Evolutionary conservation across 139 green algal genomes (phyloP).

Genomic region (Chlamydomonas urium): DNA sequence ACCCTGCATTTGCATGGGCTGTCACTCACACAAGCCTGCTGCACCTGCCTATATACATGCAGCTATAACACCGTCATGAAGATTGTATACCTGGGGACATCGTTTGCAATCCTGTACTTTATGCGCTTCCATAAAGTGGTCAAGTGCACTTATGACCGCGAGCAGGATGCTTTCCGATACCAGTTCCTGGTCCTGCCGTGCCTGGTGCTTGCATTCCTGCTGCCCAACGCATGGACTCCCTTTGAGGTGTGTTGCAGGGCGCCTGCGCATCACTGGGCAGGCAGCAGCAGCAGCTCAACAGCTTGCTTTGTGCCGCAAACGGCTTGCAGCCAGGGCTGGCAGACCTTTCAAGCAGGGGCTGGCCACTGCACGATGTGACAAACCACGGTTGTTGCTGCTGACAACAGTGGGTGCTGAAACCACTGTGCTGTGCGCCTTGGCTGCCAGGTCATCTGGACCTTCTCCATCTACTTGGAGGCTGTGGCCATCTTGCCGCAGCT

Average conservation of each 20-base stretch:
- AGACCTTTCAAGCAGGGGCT: no score
- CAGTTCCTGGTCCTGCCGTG: conserved; percentile 80
- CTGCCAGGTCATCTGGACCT: conserved; percentile 97
- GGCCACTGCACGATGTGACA: no score
- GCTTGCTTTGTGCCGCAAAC: no score
- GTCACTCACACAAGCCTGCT: no score
- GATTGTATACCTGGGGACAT: conserved; percentile 84
- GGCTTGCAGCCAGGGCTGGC: no score
- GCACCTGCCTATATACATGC: no score
- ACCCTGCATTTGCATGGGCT: no score
- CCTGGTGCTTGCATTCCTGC: conserved; percentile 68
- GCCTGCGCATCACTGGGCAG: no score
- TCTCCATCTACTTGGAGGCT: conserved; percentile 98
- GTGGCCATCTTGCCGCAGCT: conserved; percentile 98
- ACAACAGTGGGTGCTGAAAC: no score
- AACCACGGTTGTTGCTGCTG: no score
- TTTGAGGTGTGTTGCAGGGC: conserved; percentile 78
- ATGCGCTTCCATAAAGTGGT: conserved; percentile 89
- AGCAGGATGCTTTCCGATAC: conserved; percentile 95
- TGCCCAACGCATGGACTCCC: conserved; percentile 72
- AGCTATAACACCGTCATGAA: conserved; percentile 99
- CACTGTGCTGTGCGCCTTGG: no score
- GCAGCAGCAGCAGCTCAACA: no score
- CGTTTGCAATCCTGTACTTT: conserved; percentile 85
- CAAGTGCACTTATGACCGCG: conserved; percentile 89